Conservation (phyloP, 768 basidiomycete species). For the Lactarius deliciosus region DNA sequence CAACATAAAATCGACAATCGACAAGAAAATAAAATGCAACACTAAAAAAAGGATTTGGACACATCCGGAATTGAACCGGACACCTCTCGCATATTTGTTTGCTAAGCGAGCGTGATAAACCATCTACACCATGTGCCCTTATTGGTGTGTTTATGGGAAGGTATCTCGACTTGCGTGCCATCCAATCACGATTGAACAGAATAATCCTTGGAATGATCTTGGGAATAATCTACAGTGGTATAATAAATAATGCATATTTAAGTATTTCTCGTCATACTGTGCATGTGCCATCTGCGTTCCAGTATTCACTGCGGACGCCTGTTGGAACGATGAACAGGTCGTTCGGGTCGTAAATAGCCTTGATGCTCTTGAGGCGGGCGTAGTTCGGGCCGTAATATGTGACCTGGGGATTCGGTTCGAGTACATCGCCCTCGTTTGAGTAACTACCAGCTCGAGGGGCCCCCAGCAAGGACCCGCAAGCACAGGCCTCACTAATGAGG, state of each 20-base stretch:
- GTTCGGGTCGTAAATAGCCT: constrained; percentile 36
- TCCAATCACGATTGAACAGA: not conserved
- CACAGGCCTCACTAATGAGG: constrained; percentile 33
- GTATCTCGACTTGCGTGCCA: constrained; percentile 21
- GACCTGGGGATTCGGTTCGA: constrained; percentile 36
- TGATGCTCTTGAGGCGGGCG: constrained; percentile 35
- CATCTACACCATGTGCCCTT: constrained; percentile 28
- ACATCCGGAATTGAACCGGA: constrained; percentile 27
- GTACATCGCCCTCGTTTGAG: constrained; percentile 39
- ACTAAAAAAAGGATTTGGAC: constrained; percentile 2
- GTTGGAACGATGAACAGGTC: constrained; percentile 38
- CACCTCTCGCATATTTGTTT: constrained; percentile 18
- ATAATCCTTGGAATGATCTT: not conserved
- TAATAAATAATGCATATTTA: not conserved
- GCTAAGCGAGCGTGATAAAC: constrained; percentile 27
- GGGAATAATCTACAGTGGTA: not conserved
- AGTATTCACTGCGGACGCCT: constrained; percentile 39
- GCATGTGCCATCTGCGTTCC: constrained; percentile 36
- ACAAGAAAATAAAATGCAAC: not conserved
- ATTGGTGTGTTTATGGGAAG: constrained; percentile 33
- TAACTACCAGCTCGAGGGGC: constrained; percentile 36
- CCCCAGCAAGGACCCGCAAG: constrained; percentile 35
- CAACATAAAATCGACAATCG: too few species aligned
- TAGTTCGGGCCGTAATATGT: constrained; percentile 42
- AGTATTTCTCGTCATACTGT: constrained; percentile 9